Conservation (phyloP, 2,329 filamentous ascomycete species). For the Zasmidium citrigriseum region DNA sequence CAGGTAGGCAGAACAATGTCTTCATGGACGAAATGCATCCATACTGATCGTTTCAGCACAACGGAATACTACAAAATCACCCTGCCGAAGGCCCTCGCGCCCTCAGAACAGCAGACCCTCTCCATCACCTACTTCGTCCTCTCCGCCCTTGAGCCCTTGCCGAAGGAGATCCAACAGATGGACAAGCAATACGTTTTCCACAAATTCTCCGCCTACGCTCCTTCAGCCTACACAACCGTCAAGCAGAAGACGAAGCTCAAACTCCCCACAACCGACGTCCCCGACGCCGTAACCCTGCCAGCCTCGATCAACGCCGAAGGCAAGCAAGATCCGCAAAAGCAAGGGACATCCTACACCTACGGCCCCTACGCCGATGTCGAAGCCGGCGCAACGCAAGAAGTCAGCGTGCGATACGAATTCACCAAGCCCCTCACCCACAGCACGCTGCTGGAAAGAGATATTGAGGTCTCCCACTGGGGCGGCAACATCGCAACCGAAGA, state of each 20-base stretch:
- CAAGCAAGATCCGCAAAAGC: constrained; percentile 73
- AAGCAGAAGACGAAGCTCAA: constrained; percentile 99
- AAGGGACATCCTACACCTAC: constrained; percentile 84
- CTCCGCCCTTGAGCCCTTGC: constrained; percentile 76
- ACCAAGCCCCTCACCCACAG: constrained; percentile 86
- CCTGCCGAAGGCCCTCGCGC: constrained; percentile 72
- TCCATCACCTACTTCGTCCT: constrained; percentile 83
- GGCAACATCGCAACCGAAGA: constrained; percentile 96
- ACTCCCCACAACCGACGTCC: constrained; percentile 73
- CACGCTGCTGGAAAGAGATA: constrained; percentile 77
- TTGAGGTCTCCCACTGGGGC: constrained; percentile 97
- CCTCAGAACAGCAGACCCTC: constrained; percentile 79
- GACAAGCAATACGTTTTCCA: constrained; percentile 86
- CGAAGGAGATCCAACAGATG: constrained; percentile 77
- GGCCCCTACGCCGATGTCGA: constrained; percentile 82
- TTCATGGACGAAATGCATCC: neutral
- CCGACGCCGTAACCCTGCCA: constrained; percentile 72
- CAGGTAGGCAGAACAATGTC: constrained; percentile 45
- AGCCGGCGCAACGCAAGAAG: constrained; percentile 72
- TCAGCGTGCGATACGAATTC: constrained; percentile 88
- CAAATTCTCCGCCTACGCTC: constrained; percentile 80
- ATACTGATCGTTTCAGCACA: constrained; percentile 30
- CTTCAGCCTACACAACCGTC: constrained; percentile 78
- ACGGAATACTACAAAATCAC: constrained; percentile 79
- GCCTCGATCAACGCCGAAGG: constrained; percentile 57